These are phyloP conservation scores for Nyctanthes arbortristis DNA, from an alignment of 257 asterid species.

Conservation along the genomic window DNA sequence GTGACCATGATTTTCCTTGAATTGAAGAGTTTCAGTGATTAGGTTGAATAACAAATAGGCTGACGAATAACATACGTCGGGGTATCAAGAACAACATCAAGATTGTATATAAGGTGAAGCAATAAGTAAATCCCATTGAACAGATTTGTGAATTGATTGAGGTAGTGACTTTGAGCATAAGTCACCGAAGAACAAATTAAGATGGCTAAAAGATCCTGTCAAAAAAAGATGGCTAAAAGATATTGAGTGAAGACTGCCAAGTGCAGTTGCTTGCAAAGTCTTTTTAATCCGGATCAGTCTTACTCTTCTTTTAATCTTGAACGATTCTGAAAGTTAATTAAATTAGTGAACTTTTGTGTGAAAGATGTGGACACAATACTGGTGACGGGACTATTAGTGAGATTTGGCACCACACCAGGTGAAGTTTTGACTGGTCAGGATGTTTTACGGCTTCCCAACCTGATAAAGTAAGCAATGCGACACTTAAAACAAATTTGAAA, in stretches of 20 bases:
- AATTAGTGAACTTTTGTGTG: neutral
- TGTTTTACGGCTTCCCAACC: neutral
- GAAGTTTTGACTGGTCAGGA: neutral
- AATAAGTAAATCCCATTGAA: neutral
- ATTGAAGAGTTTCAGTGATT: slow-evolving; percentile 1
- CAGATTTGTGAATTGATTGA: neutral
- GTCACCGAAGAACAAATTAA: neutral
- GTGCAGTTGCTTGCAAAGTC: neutral
- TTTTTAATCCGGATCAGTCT: no score
- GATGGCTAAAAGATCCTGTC: no score
- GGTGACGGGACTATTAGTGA: neutral
- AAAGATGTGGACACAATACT: neutral
- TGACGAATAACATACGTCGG: no score
- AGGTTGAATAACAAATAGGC: no score
- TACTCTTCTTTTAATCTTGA: neutral
- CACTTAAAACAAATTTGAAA: neutral
- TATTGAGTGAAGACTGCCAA: neutral
- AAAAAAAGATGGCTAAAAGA: neutral
- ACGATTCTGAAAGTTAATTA: neutral
- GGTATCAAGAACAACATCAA: no score
- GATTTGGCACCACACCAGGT: neutral
- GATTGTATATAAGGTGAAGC: neutral
- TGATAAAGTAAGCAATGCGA: neutral
- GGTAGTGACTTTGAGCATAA: neutral
- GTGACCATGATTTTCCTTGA: neutral